Percentiles rank a stretch among this genome's conserved stretches.
Evolutionary conservation across 2,329 filamentous ascomycete genomes (phyloP).

Genomic region (Microdochium paspali): DNA sequence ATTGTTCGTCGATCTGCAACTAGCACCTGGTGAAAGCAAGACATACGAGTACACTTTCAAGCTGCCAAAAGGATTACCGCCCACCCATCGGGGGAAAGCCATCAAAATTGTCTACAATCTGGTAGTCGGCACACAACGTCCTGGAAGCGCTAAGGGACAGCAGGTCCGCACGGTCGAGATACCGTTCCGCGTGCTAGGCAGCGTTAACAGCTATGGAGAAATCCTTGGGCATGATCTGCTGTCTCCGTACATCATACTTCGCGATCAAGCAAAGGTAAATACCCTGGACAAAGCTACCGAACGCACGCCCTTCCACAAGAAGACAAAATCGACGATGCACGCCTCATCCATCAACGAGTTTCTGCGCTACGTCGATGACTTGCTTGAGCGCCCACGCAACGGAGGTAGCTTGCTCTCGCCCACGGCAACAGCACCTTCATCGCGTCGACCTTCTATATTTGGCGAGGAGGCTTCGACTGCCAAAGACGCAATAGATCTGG

Average conservation of each 20-base stretch:
- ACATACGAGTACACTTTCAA: constrained; percentile 82
- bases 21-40: constrained; percentile 81
- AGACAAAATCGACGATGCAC: constrained; percentile 15
- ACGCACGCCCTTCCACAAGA: constrained; percentile 9
- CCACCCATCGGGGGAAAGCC: constrained; percentile 80
- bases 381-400: constrained; percentile 51
- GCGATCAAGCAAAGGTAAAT: constrained; percentile 66
- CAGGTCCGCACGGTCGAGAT: constrained; percentile 86
- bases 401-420: constrained; percentile 62
- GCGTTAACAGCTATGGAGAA: constrained; percentile 81
- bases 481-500: constrained; percentile 83
- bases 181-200: constrained; percentile 86
- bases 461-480: constrained; percentile 48
- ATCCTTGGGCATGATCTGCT: constrained; percentile 90
- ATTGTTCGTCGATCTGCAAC: constrained; percentile 83
- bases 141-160: constrained; percentile 67
- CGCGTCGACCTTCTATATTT: constrained; percentile 43
- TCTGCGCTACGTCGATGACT: constrained; percentile 65
- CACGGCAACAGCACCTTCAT: constrained; percentile 47
- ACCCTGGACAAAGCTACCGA: constrained; percentile 29
- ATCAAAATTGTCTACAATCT: constrained; percentile 92
- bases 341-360: constrained; percentile 53
- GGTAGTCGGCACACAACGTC: constrained; percentile 82
- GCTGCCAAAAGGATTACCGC: constrained; percentile 81
- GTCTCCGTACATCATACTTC: constrained; percentile 82